phyloP scores from a whole-genome alignment of 257 asterid species.

The Vinca minor region DNA sequence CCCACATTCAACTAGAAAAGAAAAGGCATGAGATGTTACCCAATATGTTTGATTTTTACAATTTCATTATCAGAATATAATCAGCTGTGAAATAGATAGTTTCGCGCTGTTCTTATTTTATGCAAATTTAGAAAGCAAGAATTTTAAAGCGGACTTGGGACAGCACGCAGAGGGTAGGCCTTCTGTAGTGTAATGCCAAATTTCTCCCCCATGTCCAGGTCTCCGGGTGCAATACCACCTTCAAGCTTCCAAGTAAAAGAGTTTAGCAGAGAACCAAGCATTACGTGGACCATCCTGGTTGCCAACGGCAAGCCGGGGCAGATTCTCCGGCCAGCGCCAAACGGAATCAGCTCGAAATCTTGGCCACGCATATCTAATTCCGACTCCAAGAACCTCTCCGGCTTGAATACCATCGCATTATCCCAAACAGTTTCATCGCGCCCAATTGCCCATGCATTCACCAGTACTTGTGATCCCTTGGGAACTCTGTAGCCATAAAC shows the following conservation, averaged over 20 bases:
- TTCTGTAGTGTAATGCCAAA: conserved; percentile 28
- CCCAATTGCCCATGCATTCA: conserved; percentile 30
- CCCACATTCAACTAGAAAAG: no score
- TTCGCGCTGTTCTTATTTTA: background rate
- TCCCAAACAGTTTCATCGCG: conserved; percentile 21
- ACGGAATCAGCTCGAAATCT: conserved; percentile 29
- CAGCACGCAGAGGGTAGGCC: conserved; percentile 18
- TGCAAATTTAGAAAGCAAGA: background rate
- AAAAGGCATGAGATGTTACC: no score
- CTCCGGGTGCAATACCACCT: conserved; percentile 20
- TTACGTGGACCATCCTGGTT: conserved; percentile 18
- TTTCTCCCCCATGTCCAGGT: conserved; percentile 27
- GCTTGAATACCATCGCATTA: conserved; percentile 18
- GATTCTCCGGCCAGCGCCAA: conserved; percentile 33
- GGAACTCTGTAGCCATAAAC: conserved; percentile 18
- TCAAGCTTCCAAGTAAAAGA: conserved; percentile 29
- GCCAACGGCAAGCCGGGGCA: conserved; percentile 31
- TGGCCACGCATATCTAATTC: conserved; percentile 24
- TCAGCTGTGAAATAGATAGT: no score
- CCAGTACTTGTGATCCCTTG: conserved; percentile 20
- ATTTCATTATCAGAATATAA: no score
- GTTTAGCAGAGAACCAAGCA: conserved; percentile 23
- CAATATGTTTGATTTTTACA: no score
- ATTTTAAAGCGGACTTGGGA: conserved; percentile 12
- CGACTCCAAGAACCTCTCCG: conserved; percentile 26